phyloP scores from a whole-genome alignment of 495 filamentous ascomycete genomes.

The Parachaetomium inaequale region DNA sequence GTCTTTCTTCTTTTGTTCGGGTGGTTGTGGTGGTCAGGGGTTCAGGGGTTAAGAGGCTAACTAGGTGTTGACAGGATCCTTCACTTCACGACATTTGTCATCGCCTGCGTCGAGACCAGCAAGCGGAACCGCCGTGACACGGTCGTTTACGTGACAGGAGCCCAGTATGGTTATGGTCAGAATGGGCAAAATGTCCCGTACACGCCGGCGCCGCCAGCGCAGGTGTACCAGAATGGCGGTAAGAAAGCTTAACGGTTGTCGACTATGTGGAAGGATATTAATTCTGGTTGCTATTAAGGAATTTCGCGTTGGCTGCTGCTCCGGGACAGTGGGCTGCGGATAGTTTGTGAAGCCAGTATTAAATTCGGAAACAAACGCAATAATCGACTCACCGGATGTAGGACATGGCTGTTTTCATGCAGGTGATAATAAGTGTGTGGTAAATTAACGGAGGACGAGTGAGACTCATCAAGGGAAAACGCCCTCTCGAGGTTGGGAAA shows the following conservation, averaged over 20 bases:
- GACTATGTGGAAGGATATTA: background rate
- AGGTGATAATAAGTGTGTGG: no score
- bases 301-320: no score
- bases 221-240: background rate
- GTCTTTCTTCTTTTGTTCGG: background rate
- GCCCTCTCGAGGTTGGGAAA: background rate
- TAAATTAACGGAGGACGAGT: no score
- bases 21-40: background rate
- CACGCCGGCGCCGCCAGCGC: background rate
- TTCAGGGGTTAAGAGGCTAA: background rate
- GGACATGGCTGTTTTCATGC: no score
- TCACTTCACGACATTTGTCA: slow-evolving; percentile 9
- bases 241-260: background rate
- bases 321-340: no score
- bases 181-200: background rate
- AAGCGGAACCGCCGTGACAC: background rate
- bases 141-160: background rate
- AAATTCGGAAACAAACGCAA: no score
- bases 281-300: no score
- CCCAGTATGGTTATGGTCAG: background rate
- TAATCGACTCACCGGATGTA: no score
- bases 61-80: background rate
- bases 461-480: background rate
- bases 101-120: slow-evolving; percentile 12
- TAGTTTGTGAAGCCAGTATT: no score